Conservation (phyloP, 1,139 yeast genomes). For the Sugiyamaella paludigena region DNA sequence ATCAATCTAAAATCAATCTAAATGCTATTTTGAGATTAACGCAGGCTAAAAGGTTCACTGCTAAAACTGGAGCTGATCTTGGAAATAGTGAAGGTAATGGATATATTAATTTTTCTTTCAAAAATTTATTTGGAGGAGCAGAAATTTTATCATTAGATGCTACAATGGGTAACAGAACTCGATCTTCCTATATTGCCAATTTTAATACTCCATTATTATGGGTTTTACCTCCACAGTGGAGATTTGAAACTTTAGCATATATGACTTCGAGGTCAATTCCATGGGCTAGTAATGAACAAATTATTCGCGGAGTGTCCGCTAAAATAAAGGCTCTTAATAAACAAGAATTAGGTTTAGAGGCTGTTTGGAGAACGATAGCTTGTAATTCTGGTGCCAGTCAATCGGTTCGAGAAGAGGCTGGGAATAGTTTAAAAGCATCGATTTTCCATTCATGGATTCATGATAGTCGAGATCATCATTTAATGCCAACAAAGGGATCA, state of each 20-base stretch:
- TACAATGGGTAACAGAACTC: slow-evolving; percentile 54
- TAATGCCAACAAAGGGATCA: slow-evolving; percentile 50
- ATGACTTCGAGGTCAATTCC: slow-evolving; percentile 64
- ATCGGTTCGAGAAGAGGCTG: slow-evolving; percentile 36
- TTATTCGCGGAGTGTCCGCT: slow-evolving; percentile 54
- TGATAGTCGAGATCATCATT: slow-evolving; percentile 37
- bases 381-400: slow-evolving; percentile 37
- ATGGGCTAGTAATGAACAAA: slow-evolving; percentile 61
- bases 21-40: slow-evolving; percentile 18
- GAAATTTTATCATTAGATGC: slow-evolving; percentile 25
- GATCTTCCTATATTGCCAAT: slow-evolving; percentile 57
- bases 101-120: slow-evolving; percentile 39
- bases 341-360: slow-evolving; percentile 61
- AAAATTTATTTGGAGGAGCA: slow-evolving; percentile 28
- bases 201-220: slow-evolving; percentile 57
- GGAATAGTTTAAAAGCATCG: slow-evolving; percentile 40
- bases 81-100: slow-evolving; percentile 63
- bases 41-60: slow-evolving; percentile 21
- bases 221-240: slow-evolving; percentile 44
- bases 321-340: slow-evolving; percentile 41
- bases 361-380: slow-evolving; percentile 55
- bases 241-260: slow-evolving; percentile 54
- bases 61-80: slow-evolving; percentile 25
- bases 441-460: slow-evolving; percentile 33
- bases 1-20: slow-evolving; percentile 19